Evolutionary conservation across 108 stramenopile species (phyloP).

Genomic region (Conticribra guillardii): DNA sequence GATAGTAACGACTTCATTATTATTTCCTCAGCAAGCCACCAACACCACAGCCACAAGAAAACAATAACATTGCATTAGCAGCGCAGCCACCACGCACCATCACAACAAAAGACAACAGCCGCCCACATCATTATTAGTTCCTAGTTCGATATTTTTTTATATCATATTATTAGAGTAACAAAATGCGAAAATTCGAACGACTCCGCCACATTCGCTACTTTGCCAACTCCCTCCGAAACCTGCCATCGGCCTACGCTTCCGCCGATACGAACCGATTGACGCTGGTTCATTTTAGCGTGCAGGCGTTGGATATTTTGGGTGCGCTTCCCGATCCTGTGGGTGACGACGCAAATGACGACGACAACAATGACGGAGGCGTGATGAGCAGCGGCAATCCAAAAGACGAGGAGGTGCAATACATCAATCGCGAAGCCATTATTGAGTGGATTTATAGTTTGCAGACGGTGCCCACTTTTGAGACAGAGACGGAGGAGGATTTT

Average conservation of each 20-base stretch:
- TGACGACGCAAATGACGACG: constrained; percentile 13
- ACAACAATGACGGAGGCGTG: constrained; percentile 19
- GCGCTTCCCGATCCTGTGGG: constrained; percentile 40
- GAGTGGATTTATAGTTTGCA: constrained; percentile 69
- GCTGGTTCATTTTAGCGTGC: constrained; percentile 76
- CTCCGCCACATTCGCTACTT: constrained; percentile 69
- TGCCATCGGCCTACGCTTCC: constrained; percentile 56
- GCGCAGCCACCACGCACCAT: too few relatives aligned
- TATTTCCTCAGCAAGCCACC: too few relatives aligned
- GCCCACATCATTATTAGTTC: too few relatives aligned
- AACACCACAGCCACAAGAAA: too few relatives aligned
- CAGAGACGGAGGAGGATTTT: background rate
- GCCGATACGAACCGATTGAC: constrained; percentile 80
- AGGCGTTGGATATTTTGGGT: constrained; percentile 68
- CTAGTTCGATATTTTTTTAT: too few relatives aligned
- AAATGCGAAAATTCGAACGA: constrained; percentile 56
- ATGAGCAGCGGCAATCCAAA: too few relatives aligned
- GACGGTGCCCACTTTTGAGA: constrained; percentile 34
- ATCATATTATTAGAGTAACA: too few relatives aligned
- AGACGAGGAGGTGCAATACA: too few relatives aligned
- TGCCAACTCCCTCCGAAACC: constrained; percentile 48
- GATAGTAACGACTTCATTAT: too few relatives aligned
- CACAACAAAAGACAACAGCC: too few relatives aligned
- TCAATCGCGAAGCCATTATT: constrained; percentile 52
- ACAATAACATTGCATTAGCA: too few relatives aligned